A percentile compares a stretch with the other conserved stretches of the same genome.
These are phyloP conservation scores for Xylaria venustula DNA, from an alignment of 495 filamentous ascomycete genomes.

Conservation along the genomic window DNA sequence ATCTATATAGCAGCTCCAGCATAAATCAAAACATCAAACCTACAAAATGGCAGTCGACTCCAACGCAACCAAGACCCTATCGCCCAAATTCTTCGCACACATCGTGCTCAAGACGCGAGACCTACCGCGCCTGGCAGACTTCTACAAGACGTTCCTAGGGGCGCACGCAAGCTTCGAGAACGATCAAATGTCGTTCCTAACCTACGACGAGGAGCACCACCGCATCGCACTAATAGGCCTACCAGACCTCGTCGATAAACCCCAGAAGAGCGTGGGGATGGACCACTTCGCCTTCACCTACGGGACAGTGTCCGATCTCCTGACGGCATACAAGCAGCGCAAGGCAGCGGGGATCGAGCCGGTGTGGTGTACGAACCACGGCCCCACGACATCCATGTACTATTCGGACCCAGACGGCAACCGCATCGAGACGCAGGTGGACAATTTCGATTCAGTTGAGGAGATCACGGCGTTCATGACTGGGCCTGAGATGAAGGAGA, in stretches of 20 bases:
- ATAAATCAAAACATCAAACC: no score
- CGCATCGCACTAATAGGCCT: slow-evolving; percentile 39
- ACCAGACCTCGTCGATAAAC: slow-evolving; percentile 22
- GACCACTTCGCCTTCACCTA: slow-evolving; percentile 44
- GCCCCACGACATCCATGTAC: slow-evolving; percentile 40
- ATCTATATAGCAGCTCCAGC: no score
- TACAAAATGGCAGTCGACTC: slow-evolving; percentile 18
- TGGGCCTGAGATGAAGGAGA: slow-evolving; percentile 20
- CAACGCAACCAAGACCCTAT: slow-evolving; percentile 18
- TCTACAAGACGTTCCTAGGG: slow-evolving; percentile 36
- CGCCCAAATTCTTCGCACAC: slow-evolving; percentile 24
- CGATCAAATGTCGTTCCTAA: slow-evolving; percentile 33
- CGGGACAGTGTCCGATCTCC: slow-evolving; percentile 28
- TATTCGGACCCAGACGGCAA: slow-evolving; percentile 47
- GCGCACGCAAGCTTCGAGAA: slow-evolving; percentile 22
- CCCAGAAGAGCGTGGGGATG: slow-evolving; percentile 26
- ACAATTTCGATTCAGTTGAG: slow-evolving; percentile 40
- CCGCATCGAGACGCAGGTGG: slow-evolving; percentile 45
- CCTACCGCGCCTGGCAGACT: slow-evolving; percentile 28
- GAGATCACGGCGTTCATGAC: slow-evolving; percentile 36
- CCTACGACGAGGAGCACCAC: slow-evolving; percentile 49
- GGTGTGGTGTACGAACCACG: slow-evolving; percentile 46
- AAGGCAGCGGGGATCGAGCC: slow-evolving; percentile 37
- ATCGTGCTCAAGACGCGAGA: slow-evolving; percentile 30
- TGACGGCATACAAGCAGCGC: slow-evolving; percentile 32